Percentiles rank a stretch among this genome's conserved stretches.
Evolutionary conservation across 2,329 filamentous ascomycete species (phyloP).

Genomic region (Cryphonectria japonica): DNA sequence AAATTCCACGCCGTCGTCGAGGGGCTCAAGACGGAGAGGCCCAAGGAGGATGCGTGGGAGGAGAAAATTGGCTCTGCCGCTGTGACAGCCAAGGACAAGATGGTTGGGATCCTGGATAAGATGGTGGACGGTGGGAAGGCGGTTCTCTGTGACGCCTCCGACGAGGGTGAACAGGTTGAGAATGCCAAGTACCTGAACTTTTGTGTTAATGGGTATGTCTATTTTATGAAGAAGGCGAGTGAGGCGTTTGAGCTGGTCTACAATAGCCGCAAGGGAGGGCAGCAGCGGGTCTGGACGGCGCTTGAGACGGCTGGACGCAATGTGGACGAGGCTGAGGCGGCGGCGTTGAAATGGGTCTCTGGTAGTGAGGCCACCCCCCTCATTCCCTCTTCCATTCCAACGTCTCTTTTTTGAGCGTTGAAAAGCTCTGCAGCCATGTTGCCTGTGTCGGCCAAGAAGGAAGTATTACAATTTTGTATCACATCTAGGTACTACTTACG

Average conservation of each 20-base stretch:
- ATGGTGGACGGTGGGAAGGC: neutral
- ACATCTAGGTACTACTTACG: neutral
- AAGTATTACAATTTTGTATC: neutral
- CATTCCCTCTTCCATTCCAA: neutral
- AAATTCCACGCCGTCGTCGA: constrained; percentile 14
- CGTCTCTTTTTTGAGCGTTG: neutral
- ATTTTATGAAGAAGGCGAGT: neutral
- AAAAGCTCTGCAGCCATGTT: too few relatives aligned
- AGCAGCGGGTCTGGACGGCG: constrained; percentile 14
- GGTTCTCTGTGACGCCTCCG: neutral
- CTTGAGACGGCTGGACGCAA: constrained; percentile 8
- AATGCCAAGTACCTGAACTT: constrained; percentile 3
- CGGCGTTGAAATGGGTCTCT: neutral
- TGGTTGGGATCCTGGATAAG: neutral
- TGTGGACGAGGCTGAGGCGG: constrained; percentile 6
- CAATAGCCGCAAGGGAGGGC: constrained; percentile 4
- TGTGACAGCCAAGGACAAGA: neutral
- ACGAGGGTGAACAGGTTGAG: neutral
- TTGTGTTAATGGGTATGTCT: constrained; percentile 9
- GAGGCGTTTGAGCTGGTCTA: constrained; percentile 14
- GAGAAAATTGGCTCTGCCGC: constrained; percentile 6
- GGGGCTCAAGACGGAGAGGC: constrained; percentile 7
- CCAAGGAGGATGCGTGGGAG: constrained; percentile 12
- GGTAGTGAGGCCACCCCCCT: neutral
- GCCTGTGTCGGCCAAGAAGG: neutral